Base-by-base conservation (phyloP, 1,284 basidiomycete species). In the Ceratobasidium sp. region DNA sequence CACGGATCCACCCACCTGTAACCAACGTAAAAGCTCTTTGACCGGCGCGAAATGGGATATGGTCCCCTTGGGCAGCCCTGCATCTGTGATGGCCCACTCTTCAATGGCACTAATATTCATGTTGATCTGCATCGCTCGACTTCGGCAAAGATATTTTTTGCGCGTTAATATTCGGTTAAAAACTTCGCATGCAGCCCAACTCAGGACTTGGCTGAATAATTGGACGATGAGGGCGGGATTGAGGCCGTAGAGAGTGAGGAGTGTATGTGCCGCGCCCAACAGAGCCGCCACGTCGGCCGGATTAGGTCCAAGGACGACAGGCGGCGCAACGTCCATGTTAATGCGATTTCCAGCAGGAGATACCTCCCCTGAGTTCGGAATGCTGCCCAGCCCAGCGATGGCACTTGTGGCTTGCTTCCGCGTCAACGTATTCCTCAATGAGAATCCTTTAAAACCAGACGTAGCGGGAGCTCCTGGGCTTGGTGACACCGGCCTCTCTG, bases 121-220 rank as follows among this genome's bases (percentile, higher is more conserved):
- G 58, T 88, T 85, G 72, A 99, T 93, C 77, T 98, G 95, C 70
- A 93, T 83, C 1, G 97, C 96, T 74, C 92, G 87, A 71, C 82
- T 93, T 82, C 96, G 86, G 79, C 96, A 98, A 0, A 98, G 81
- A 77, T 94, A 96, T 77, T 95, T 96, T 79, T 94, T 95, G 64
- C 94, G 85, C 1, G 91, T 93, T 34, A 98, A 80, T 42, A 98
- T 86, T 34, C 96, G 89, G 79, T 99, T 99, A 82, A 98, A 99
- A 34, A 94, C 85, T 80, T 99, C 96, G 78, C 91, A 91, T 29
- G 89, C 86, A 54, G 89, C 89, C 94, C 94, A 96, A 76, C 94
- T 96, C 81, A 96, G 89, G 20, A 97, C 88, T 79, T 99, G 96
- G 0, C 94, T 96, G 86, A 96, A 96, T 50, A 94, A 84, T 77